Base-by-base conservation (phyloP, 176 grass and related monocot genomes). In the Aechmea fasciata region DNA sequence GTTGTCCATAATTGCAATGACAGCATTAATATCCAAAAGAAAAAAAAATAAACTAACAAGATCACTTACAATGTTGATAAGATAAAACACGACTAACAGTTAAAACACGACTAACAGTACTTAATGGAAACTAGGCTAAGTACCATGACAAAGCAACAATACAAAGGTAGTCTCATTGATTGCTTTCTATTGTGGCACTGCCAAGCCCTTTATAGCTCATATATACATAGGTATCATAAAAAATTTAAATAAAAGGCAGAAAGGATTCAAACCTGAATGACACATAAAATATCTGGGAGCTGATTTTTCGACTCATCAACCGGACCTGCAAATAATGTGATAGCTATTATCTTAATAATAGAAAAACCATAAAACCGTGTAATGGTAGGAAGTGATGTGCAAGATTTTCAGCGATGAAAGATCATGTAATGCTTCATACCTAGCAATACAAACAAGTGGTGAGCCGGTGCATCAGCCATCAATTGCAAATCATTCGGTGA, bases 401-500 rank as follows among this genome's bases (percentile, higher is more conserved):
- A 61, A 22, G 20, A 61, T 18, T 61, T 10, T 61, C 7, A 1
- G 20, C 15, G 20, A 61, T 61, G 55, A 61, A 15, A 22, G 2
- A 9, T 61, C 55, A 20, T 19, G 4, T 66, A 79, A 17, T 13
- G 47, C 63, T 69, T 9, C 55, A 70, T 97, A 97, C 94, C 94
- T 66, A 97, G 94, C 84, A 97, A 87, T 66, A 97, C 89, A 79
- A 97, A 97, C 25, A 97, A 70, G 80, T 87, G 94, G 74, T 97
- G 94, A 22, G 94, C 90, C 23, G 94, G 89, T 14, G 94, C 94
- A 85, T 97, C 94, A 25, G 94, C 89, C 94, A 97, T 97, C 81
- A 97, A 68, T 83, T 97, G 94, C 71, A 97, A 83, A 73, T 97
- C 94, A 97, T 92, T 92, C 15, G 94, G 94, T 57, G 94, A 97